Percentiles rank a stretch among this genome's conserved stretches.
These are phyloP conservation scores for Zancudomyces culisetae DNA, from an alignment of 371 early-diverging fungal genomes.

Conservation along the genomic window DNA sequence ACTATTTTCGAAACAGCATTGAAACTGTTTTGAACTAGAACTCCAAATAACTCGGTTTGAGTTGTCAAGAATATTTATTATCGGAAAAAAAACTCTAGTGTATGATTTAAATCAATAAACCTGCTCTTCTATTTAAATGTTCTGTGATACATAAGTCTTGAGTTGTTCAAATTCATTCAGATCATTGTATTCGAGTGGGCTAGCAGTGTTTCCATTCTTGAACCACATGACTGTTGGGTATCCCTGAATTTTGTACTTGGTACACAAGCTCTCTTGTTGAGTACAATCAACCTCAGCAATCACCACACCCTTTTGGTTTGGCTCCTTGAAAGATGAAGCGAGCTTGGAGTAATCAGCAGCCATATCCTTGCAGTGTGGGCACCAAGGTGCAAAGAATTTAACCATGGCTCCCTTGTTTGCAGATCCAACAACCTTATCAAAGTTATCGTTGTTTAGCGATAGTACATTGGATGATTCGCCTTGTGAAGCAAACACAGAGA, in stretches of 20 bases:
- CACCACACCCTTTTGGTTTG: not conserved
- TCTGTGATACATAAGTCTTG: conserved; percentile 48
- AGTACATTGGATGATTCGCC: not conserved
- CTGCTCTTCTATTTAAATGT: too few relatives aligned
- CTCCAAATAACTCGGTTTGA: too few relatives aligned
- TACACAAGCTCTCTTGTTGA: not conserved
- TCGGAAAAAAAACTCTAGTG: too few relatives aligned
- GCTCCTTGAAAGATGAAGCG: conserved; percentile 9
- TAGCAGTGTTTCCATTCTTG: conserved; percentile 34
- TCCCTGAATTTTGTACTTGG: conserved; percentile 74
- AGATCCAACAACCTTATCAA: conserved; percentile 8
- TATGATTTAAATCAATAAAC: too few relatives aligned
- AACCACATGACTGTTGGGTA: conserved; percentile 89
- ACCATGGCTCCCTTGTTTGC: conserved; percentile 32
- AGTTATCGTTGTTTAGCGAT: conserved; percentile 9
- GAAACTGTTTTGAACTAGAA: too few relatives aligned
- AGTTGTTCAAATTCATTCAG: conserved; percentile 55
- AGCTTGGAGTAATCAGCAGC: not conserved
- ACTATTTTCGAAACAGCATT: too few relatives aligned
- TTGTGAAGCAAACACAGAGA: too few relatives aligned
- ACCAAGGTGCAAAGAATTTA: conserved; percentile 87
- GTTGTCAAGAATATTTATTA: too few relatives aligned
- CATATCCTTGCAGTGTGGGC: conserved; percentile 67
- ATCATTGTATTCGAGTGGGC: conserved; percentile 59
- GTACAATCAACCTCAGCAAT: conserved; percentile 4